phyloP scores from a whole-genome alignment of 1,284 basidiomycete genomes.

The Omphalotus olearius region DNA sequence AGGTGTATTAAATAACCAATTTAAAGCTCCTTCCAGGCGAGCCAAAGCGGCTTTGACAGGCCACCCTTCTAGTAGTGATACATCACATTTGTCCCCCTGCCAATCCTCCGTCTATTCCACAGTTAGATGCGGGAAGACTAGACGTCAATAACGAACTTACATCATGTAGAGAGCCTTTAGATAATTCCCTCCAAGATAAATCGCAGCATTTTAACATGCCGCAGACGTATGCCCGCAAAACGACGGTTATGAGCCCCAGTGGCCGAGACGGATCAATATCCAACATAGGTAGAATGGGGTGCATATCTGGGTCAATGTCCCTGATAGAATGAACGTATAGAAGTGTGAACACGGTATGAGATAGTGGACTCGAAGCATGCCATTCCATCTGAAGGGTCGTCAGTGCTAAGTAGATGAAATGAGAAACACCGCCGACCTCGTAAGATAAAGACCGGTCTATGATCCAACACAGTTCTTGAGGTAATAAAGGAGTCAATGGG shows the following conservation, averaged over 20 bases:
- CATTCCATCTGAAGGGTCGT: conserved; percentile 66
- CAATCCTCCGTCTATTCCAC: conserved; percentile 74
- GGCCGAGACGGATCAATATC: conserved; percentile 39
- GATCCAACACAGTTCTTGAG: conserved; percentile 83
- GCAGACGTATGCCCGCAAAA: conserved; percentile 68
- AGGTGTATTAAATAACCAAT: conserved; percentile 44
- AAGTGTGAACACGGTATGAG: conserved; percentile 83
- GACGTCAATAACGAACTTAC: conserved; percentile 40
- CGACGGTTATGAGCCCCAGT: conserved; percentile 57
- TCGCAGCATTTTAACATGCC: conserved; percentile 83
- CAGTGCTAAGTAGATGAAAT: background rate
- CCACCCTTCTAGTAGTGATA: conserved; percentile 70
- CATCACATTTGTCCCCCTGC: conserved; percentile 83
- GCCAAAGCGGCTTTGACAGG: conserved; percentile 56
- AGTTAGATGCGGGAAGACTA: conserved; percentile 12
- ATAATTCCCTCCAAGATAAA: conserved; percentile 77
- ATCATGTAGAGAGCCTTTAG: conserved; percentile 70
- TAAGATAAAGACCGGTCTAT: conserved; percentile 77
- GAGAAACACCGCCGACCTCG: conserved; percentile 55
- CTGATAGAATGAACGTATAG: conserved; percentile 72
- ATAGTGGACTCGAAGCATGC: conserved; percentile 80
- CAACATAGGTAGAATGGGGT: conserved; percentile 28
- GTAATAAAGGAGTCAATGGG: conserved; percentile 56
- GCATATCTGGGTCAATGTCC: conserved; percentile 55
- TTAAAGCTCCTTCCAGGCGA: conserved; percentile 55